Conservation (phyloP, 108 stramenopile genomes). For the Heterococcus sp. region DNA sequence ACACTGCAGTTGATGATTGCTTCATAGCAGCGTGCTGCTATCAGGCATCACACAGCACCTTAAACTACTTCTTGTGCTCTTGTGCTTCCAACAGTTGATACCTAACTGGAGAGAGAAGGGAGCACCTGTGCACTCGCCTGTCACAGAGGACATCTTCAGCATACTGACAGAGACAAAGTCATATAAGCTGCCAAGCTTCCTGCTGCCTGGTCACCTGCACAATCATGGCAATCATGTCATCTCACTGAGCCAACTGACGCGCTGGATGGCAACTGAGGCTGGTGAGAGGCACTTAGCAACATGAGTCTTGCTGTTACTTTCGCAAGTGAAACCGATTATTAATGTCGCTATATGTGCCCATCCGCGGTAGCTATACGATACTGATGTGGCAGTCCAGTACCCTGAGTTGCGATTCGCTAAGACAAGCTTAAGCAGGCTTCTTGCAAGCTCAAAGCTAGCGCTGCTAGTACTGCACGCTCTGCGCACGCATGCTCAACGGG, state of each 20-base stretch:
- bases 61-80: conserved; percentile 95
- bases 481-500: too few species aligned
- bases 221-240: conserved; percentile 97
- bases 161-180: conserved; percentile 57
- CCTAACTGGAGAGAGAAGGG: conserved; percentile 67
- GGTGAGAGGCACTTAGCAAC: too few species aligned
- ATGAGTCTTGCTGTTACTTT: too few species aligned
- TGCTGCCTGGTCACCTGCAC: conserved; percentile 67
- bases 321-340: too few species aligned
- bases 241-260: conserved; percentile 76
- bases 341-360: too few species aligned
- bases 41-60: not conserved
- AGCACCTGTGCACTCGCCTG: conserved; percentile 72
- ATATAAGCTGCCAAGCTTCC: conserved; percentile 23
- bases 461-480: too few species aligned
- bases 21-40: not conserved
- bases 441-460: too few species aligned
- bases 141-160: conserved; percentile 77
- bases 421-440: too few species aligned
- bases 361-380: too few species aligned
- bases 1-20: too few species aligned
- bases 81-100: conserved; percentile 88
- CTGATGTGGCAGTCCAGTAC: too few species aligned
- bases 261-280: conserved; percentile 91
- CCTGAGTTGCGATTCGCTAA: too few species aligned